Evolutionary conservation across 352 stramenopile genomes (phyloP).

Genomic region (Peronospora tabacina): DNA sequence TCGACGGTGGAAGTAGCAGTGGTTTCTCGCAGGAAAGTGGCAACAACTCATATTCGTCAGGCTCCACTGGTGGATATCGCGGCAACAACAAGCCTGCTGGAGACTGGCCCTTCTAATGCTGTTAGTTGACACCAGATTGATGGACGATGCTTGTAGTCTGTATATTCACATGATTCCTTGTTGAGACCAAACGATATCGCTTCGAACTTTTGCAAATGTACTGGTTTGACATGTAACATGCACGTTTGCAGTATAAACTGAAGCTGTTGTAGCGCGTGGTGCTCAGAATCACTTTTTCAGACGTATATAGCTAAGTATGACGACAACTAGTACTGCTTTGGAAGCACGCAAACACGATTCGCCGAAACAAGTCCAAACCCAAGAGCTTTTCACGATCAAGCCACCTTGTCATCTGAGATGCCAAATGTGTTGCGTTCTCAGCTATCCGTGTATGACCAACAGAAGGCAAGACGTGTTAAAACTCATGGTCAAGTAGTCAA

Average conservation of each 20-base stretch:
- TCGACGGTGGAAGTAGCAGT: constrained; percentile 31
- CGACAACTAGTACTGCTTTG: too few relatives aligned
- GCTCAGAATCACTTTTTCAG: too few relatives aligned
- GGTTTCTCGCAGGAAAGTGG: constrained; percentile 22
- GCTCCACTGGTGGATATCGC: constrained; percentile 30
- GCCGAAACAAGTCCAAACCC: too few relatives aligned
- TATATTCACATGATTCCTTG: background rate
- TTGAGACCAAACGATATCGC: background rate
- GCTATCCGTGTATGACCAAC: background rate
- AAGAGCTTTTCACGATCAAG: too few relatives aligned
- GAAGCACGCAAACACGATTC: too few relatives aligned
- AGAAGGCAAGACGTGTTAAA: background rate
- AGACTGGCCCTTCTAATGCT: constrained; percentile 69
- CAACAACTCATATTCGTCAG: constrained; percentile 27
- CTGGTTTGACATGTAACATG: background rate
- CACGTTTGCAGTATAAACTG: background rate
- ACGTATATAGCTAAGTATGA: too few relatives aligned
- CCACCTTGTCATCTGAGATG: too few relatives aligned
- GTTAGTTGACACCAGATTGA: background rate
- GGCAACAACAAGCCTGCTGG: constrained; percentile 40
- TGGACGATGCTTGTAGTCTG: constrained; percentile 1
- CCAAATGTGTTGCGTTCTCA: too few relatives aligned
- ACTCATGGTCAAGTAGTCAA: constrained; percentile 16
- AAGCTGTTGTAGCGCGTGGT: background rate
- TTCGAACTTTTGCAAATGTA: background rate